A percentile compares a stretch with the other conserved stretches of the same genome.
Conservation (phyloP, 306 rosid genomes). For the Casuarina cunninghamiana region DNA sequence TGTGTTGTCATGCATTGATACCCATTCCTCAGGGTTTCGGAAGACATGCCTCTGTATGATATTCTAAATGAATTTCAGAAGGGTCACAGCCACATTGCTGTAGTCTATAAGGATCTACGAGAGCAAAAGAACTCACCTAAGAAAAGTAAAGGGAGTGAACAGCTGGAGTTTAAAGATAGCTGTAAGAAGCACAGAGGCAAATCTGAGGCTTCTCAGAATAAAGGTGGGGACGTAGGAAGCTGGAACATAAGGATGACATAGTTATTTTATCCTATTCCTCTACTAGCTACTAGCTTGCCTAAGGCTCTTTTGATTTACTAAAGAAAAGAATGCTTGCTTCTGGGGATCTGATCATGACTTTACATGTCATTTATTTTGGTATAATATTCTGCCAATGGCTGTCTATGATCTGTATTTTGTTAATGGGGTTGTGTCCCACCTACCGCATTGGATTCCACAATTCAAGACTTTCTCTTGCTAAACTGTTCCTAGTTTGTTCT, state of each 20-base stretch:
- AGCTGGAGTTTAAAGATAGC: slow-evolving; percentile 46
- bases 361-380: neutral
- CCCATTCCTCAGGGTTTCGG: slow-evolving; percentile 74
- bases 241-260: slow-evolving; percentile 1
- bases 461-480: neutral
- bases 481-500: neutral
- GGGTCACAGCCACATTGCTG: slow-evolving; percentile 99
- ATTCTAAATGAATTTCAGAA: slow-evolving; percentile 94
- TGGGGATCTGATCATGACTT: neutral
- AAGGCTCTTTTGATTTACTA: neutral
- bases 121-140: slow-evolving; percentile 43
- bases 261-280: neutral
- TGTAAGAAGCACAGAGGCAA: slow-evolving; percentile 40
- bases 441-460: neutral
- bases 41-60: slow-evolving; percentile 94
- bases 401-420: neutral
- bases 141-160: slow-evolving; percentile 45
- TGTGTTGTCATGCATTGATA: slow-evolving; percentile 21
- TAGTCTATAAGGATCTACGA: slow-evolving; percentile 72
- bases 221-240: slow-evolving; percentile 47
- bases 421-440: neutral
- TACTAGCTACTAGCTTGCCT: neutral
- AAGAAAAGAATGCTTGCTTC: neutral
- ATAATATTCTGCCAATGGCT: neutral
- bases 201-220: slow-evolving; percentile 36